These are phyloP conservation scores for Hypoxylon rickii DNA, from an alignment of 495 filamentous ascomycete species.

Conservation along the genomic window DNA sequence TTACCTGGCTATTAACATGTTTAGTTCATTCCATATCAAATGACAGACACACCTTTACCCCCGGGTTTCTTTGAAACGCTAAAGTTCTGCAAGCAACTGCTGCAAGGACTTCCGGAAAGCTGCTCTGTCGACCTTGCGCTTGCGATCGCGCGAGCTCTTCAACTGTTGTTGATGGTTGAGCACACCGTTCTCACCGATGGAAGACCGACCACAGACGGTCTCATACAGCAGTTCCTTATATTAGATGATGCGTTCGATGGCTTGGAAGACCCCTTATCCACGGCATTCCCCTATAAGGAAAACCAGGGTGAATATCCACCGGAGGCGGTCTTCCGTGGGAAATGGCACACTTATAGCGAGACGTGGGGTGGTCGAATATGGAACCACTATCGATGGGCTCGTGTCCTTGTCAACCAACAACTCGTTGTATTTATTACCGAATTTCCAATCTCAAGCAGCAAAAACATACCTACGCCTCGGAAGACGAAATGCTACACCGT, in stretches of 20 bases:
- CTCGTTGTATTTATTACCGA: constrained; percentile 44
- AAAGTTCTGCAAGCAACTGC: constrained; percentile 33
- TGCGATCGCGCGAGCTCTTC: constrained; percentile 40
- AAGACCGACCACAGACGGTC: constrained; percentile 29
- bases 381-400: constrained; percentile 67
- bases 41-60: constrained; percentile 39
- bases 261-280: constrained; percentile 39
- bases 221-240: constrained; percentile 40
- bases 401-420: constrained; percentile 60
- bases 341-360: constrained; percentile 63
- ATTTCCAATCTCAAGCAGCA: constrained; percentile 42
- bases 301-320: constrained; percentile 38
- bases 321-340: constrained; percentile 55
- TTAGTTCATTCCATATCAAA: constrained; percentile 44
- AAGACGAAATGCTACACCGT: constrained; percentile 38
- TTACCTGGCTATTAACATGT: constrained; percentile 7
- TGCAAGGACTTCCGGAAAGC: constrained; percentile 24
- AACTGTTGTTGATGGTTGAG: constrained; percentile 37
- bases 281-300: constrained; percentile 39
- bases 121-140: constrained; percentile 41
- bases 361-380: constrained; percentile 62
- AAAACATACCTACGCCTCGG: constrained; percentile 42
- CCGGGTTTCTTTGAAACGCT: constrained; percentile 44
- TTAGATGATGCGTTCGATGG: constrained; percentile 42
- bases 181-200: constrained; percentile 40